Conservation (phyloP, 345 rosid genomes). For the Eutrema japonicum region DNA sequence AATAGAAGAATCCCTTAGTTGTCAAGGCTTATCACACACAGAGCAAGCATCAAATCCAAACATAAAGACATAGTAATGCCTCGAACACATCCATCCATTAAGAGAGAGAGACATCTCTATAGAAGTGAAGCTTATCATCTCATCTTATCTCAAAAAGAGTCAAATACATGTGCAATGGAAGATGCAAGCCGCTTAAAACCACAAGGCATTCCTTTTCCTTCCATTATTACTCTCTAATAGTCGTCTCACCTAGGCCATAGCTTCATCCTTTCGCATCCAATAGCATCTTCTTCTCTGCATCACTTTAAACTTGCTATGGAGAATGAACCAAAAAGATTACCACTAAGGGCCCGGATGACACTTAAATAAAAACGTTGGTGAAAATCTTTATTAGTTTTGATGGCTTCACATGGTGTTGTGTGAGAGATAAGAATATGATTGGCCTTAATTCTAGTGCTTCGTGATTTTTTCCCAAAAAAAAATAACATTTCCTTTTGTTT, state of each 20-base stretch:
- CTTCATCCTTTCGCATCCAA: slow-evolving; percentile 39
- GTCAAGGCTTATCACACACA: neutral
- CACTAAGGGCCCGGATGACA: neutral
- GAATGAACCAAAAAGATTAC: slow-evolving; percentile 22
- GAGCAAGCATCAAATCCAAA: slow-evolving; percentile 7
- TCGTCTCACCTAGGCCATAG: slow-evolving; percentile 43
- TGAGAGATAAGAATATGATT: no score
- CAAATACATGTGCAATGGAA: slow-evolving; percentile 43
- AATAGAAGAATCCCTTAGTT: no score
- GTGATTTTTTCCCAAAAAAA: no score
- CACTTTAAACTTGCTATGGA: slow-evolving; percentile 42
- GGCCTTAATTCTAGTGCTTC: no score
- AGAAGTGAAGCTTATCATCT: slow-evolving; percentile 45
- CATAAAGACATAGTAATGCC: neutral
- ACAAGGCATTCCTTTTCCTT: slow-evolving; percentile 31
- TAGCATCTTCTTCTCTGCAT: slow-evolving; percentile 48
- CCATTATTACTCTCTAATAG: neutral
- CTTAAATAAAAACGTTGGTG: no score
- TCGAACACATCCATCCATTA: neutral
- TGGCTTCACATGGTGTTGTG: no score
- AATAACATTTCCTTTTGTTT: no score
- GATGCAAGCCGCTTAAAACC: slow-evolving; percentile 29
- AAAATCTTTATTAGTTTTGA: no score
- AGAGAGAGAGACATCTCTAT: slow-evolving; percentile 35
- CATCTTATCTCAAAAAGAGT: slow-evolving; percentile 49